Conservation (phyloP, 2,329 filamentous ascomycete species). For the Fusarium anguioides region DNA sequence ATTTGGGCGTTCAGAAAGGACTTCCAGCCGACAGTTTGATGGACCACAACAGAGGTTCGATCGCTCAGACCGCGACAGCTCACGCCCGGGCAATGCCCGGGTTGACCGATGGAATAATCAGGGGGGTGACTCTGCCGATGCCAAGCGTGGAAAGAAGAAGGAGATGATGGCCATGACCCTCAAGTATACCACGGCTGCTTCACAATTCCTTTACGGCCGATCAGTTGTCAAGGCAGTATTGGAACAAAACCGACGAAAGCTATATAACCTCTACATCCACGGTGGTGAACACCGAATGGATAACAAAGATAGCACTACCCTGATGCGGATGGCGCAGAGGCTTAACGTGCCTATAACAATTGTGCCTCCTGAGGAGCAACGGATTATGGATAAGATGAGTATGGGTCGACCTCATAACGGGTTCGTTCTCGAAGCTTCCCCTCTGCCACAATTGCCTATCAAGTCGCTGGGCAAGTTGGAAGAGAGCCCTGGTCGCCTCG, state of each 20-base stretch:
- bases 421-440: slow-evolving; percentile 86
- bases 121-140: neutral
- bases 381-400: slow-evolving; percentile 85
- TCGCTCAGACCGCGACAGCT: slow-evolving; percentile 1
- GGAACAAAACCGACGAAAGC: slow-evolving; percentile 70
- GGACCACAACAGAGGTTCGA: slow-evolving; percentile 15
- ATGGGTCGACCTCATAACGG: slow-evolving; percentile 89
- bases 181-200: slow-evolving; percentile 82
- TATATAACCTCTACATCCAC: slow-evolving; percentile 88
- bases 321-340: slow-evolving; percentile 60
- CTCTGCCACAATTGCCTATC: slow-evolving; percentile 78
- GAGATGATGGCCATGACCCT: slow-evolving; percentile 53
- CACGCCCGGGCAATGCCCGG: slow-evolving; percentile 18
- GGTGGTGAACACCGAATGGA: slow-evolving; percentile 66
- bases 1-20: neutral
- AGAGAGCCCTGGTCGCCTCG: slow-evolving; percentile 55
- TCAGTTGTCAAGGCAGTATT: slow-evolving; percentile 85
- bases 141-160: slow-evolving; percentile 41
- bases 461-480: slow-evolving; percentile 64
- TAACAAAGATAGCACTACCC: slow-evolving; percentile 56
- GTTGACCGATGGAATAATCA: slow-evolving; percentile 22
- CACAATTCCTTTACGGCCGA: slow-evolving; percentile 89
- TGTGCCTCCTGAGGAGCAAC: slow-evolving; percentile 70
- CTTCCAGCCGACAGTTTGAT: slow-evolving; percentile 5
- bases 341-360: slow-evolving; percentile 66